Evolutionary conservation across 805 yeast genomes (phyloP), one percentile per base, ranked within the genome.

Genomic region (Candida jianshihensis): DNA sequence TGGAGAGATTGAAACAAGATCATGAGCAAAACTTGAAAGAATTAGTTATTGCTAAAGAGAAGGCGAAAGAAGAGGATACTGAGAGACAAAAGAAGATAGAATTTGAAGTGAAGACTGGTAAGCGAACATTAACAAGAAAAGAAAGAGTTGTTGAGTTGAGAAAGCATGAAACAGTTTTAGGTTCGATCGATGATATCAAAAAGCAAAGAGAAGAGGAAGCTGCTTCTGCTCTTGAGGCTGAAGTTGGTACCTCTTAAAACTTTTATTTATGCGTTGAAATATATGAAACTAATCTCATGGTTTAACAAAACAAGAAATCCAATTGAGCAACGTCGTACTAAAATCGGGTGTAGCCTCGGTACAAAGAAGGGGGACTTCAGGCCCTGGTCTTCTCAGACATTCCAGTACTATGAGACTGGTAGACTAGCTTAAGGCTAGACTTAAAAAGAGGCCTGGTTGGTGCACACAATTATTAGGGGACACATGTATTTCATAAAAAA

Each of bases 51-150:
- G 78, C 79, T n/a, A 73, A 72, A 41, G 82, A 76, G 46, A 67
- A 65, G 46, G 95, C 95, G n/a, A 67, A 74, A 42, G 65, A 69
- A 44, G 95, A 84, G 51, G 96, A 89, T 59, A 59, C 67, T 31
- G 73, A 69, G 42, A 64, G 56, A 24, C 73, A 66, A 42, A 63
- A 71, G 54, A 58, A 60, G 53, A 58, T 66, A 44, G 79, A 74
- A 41, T 54, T 63, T 29, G 73, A 69, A 47, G 57, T 64, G 37
- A 58, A 66, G 51, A 65, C 66, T 44, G 71, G 61, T 58, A 78
- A 40, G 74, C 78, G 48, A 66, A 66, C 42, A 49, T 71, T 42
- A 65, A 71, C 55, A 62, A 76, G 60, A 66, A 56, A 58, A 22
- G 64, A 60, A 36, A 61, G 63, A 48, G 38, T 63, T 35, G 55